These are phyloP conservation scores for Dactylonectria macrodidyma DNA, from an alignment of 2,329 filamentous ascomycete genomes.

Conservation along the genomic window DNA sequence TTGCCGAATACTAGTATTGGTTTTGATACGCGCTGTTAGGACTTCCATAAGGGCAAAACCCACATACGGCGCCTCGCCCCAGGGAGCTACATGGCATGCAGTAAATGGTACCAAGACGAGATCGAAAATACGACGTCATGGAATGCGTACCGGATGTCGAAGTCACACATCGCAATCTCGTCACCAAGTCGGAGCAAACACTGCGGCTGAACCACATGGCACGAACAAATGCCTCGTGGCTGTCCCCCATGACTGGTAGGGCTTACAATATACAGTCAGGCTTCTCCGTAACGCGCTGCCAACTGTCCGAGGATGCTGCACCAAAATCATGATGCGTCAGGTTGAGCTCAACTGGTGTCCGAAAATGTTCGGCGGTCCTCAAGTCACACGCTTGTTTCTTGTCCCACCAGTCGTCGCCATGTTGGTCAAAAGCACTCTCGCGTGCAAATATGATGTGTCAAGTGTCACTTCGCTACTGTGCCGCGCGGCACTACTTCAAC, in stretches of 20 bases:
- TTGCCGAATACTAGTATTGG: too few relatives aligned
- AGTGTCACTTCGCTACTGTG: conserved; percentile 19
- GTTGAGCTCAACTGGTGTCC: background rate
- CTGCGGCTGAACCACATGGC: conserved; percentile 17
- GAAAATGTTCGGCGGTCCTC: conserved; percentile 13
- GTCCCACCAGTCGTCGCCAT: conserved; percentile 20
- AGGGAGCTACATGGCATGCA: background rate
- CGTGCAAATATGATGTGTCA: conserved; percentile 8
- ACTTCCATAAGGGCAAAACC: conserved; percentile 6
- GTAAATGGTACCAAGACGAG: accelerated
- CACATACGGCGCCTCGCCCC: conserved; percentile 8
- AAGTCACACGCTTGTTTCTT: conserved; percentile 1
- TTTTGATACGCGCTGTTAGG: too few relatives aligned
- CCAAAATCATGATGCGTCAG: conserved; percentile 14
- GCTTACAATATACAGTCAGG: background rate
- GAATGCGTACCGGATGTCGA: conserved; percentile 1
- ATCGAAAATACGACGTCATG: background rate
- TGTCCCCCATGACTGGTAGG: background rate
- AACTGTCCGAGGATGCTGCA: conserved; percentile 13
- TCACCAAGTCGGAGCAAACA: conserved; percentile 27
- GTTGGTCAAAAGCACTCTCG: conserved; percentile 13
- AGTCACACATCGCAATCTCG: conserved; percentile 21
- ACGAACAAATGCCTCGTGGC: background rate
- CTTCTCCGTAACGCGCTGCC: conserved; percentile 7
- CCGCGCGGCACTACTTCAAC: conserved; percentile 23